Conservation (phyloP, 1,284 basidiomycete species). For the Malassezia nana region DNA sequence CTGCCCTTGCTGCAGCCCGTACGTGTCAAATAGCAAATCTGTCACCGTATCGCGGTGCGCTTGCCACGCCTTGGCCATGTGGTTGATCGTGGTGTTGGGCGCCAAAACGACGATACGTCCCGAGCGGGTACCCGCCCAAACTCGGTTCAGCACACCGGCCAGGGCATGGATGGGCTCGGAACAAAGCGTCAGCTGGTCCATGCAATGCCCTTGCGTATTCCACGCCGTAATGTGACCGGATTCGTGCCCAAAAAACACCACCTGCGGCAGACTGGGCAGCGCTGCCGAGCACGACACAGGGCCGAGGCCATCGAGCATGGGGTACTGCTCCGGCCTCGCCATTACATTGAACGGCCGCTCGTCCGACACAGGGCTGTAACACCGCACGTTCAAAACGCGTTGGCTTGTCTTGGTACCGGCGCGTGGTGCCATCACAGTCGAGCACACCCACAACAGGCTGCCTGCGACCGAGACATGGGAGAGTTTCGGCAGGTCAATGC, state of each 20-base stretch:
- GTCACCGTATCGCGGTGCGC: constrained; percentile 68
- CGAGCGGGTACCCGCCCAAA: constrained; percentile 76
- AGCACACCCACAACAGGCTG: constrained; percentile 40
- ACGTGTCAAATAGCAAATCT: constrained; percentile 57
- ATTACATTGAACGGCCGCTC: constrained; percentile 41
- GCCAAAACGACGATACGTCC: constrained; percentile 78
- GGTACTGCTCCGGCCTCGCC: constrained; percentile 27
- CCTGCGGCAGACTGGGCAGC: constrained; percentile 59
- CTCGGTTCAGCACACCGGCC: constrained; percentile 35
- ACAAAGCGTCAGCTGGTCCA: constrained; percentile 24
- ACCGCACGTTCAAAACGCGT: constrained; percentile 23
- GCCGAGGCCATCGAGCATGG: constrained; percentile 58
- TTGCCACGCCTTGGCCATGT: constrained; percentile 76
- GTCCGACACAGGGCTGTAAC: constrained; percentile 42
- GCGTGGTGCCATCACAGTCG: constrained; percentile 14
- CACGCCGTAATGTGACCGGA: constrained; percentile 57
- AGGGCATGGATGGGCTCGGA: constrained; percentile 32
- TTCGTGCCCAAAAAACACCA: constrained; percentile 83
- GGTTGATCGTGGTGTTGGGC: constrained; percentile 57
- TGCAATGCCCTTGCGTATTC: constrained; percentile 25
- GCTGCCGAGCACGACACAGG: constrained; percentile 70
- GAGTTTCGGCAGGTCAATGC: constrained; percentile 37
- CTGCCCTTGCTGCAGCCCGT: constrained; percentile 19
- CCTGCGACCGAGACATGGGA: constrained; percentile 27
- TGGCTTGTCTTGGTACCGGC: constrained; percentile 14